Evolutionary conservation across 345 rosid genomes (phyloP), one percentile per base, ranked within the genome.

Genomic region (Zanthoxylum bungeanum): DNA sequence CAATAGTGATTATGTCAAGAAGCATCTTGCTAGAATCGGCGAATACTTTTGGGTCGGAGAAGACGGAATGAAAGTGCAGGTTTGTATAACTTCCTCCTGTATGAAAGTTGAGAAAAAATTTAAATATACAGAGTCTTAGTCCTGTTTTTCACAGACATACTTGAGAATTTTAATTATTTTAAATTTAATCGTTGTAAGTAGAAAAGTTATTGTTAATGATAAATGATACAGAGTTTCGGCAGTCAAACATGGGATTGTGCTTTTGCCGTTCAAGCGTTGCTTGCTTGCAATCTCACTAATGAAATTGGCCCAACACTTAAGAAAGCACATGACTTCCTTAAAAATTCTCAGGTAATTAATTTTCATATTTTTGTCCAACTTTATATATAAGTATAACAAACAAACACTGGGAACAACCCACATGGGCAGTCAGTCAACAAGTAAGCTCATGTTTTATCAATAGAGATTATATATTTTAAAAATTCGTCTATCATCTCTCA

Each of bases 311-410:
- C 88, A 5, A 82, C 87, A 33, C 80, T 93, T 21, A 80, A 64
- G 80, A 91, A 68, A 76, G 97, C 88, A 69, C 93, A 93, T 62
- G 92, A 87, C 60, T 90, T 90, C 75, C 53, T 93, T 25, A 93
- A 90, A 66, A 72, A 75, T 24, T 90, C 95, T 49, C 97, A 92
- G 88, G 92, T 90, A n/a, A n/a, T 75, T 33, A 9, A 2, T 62
- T 8, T 2, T 14, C 11, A 6, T 7, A 16, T 1, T 5, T 28
- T 17, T 50, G 9, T 50, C 4, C 7, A 50, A n/a, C 2, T 8
- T 25, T n/a, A 24, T 10, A 12, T 14, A 42, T 1, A 14, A n/a
- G n/a, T n/a, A n/a, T n/a, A n/a, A n/a, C n/a, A n/a, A n/a, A n/a
- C n/a, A n/a, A n/a, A n/a, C n/a, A n/a, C n/a, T n/a, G n/a, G n/a